Evolutionary conservation across 768 basidiomycete species (phyloP).

Genomic region (Lenzites betulinus): DNA sequence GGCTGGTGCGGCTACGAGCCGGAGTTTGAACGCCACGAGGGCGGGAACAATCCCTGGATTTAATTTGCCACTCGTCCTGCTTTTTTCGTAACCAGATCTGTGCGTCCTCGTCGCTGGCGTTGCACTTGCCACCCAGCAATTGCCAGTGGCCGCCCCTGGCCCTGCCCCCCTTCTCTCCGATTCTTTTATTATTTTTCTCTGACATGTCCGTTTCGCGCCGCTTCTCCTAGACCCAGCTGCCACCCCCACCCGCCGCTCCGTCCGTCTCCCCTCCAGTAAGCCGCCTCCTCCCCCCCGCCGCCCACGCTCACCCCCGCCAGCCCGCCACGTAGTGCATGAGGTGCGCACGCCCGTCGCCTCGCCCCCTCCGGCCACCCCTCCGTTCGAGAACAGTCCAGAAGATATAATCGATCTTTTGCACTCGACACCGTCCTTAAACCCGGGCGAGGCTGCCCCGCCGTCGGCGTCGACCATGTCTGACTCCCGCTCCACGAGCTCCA

Average conservation of each 20-base stretch:
- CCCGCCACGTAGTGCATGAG: constrained; percentile 24
- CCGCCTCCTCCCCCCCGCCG: not conserved
- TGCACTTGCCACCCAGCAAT: not conserved
- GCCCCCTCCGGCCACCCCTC: constrained; percentile 16
- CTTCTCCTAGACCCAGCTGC: constrained; percentile 25
- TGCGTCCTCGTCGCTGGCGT: constrained; percentile 19
- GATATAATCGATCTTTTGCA: constrained; percentile 21
- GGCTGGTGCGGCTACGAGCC: not conserved
- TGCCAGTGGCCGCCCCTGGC: constrained; percentile 6
- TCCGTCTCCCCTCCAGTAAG: constrained; percentile 19
- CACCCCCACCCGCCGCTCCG: constrained; percentile 21
- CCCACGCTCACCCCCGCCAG: not conserved
- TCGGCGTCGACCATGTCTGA: constrained; percentile 28
- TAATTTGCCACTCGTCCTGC: constrained; percentile 10
- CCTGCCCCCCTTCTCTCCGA: constrained; percentile 9
- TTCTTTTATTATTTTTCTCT: constrained; percentile 20
- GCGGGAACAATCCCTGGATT: constrained; percentile 9
- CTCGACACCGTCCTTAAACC: constrained; percentile 15
- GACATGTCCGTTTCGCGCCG: constrained; percentile 23
- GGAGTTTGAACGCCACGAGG: constrained; percentile 28
- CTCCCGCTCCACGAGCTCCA: constrained; percentile 20
- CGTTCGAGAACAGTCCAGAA: constrained; percentile 29
- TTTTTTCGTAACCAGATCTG: constrained; percentile 14
- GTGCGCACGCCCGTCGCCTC: constrained; percentile 15
- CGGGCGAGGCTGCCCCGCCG: constrained; percentile 22